Conservation (phyloP, 208 protist genomes). For the Leishmania lainsoni region DNA sequence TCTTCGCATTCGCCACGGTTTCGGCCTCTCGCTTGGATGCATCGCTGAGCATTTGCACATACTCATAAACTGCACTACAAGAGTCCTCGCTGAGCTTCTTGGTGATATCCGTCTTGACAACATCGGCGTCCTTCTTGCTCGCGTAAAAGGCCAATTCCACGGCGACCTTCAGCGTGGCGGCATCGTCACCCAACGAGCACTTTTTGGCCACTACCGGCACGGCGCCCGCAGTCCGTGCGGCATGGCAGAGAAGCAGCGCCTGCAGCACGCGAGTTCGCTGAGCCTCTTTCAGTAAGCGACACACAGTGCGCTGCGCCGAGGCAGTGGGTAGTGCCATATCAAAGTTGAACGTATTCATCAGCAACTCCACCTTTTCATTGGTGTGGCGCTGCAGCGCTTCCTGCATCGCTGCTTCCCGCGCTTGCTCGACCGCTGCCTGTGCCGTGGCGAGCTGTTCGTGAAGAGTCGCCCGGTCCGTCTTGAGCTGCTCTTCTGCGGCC, state of each 20-base stretch:
- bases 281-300: conserved; percentile 6
- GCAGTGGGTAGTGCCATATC: conserved; percentile 7
- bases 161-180: conserved; percentile 5
- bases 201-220: conserved; percentile 25
- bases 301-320: conserved; percentile 3
- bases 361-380: conserved; percentile 17
- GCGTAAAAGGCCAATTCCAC: conserved; percentile 34
- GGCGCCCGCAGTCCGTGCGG: conserved; percentile 13
- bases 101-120: conserved; percentile 10
- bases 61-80: conserved; percentile 16
- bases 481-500: conserved; percentile 33
- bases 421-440: conserved; percentile 5
- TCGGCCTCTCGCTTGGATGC: conserved; percentile 9
- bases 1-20: conserved; percentile 12
- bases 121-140: conserved; percentile 4
- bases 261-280: conserved; percentile 27
- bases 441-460: conserved; percentile 20
- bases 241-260: conserved; percentile 25
- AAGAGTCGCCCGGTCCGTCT: conserved; percentile 37
- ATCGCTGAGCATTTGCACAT: conserved; percentile 19
- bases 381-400: background rate
- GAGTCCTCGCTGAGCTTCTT: conserved; percentile 16
- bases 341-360: conserved; percentile 8
- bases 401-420: conserved; percentile 2
- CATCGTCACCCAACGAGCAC: conserved; percentile 6